phyloP scores from a whole-genome alignment of 495 filamentous ascomycete genomes.

The Venustampulla echinocandica region DNA sequence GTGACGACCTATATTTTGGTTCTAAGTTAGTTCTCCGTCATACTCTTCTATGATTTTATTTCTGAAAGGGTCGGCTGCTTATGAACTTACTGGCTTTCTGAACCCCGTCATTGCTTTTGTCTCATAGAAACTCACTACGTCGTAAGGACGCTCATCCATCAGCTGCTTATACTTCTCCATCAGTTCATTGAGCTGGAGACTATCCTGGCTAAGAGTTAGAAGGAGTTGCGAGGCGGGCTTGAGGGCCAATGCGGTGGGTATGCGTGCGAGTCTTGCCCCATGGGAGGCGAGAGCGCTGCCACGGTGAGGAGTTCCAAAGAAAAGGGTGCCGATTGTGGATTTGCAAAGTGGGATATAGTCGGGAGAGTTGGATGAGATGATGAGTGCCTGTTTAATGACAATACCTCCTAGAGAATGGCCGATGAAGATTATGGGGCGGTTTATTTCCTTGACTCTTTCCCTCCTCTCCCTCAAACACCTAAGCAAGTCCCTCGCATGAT shows the following conservation, averaged over 20 bases:
- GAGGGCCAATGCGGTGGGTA: background rate
- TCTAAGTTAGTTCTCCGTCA: no score
- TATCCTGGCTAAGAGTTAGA: background rate
- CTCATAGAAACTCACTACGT: constrained; percentile 15
- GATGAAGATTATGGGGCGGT: constrained; percentile 31
- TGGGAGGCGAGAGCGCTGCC: constrained; percentile 12
- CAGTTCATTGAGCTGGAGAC: background rate
- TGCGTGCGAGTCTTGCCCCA: background rate
- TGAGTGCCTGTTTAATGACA: constrained; percentile 28
- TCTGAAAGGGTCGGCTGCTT: no score
- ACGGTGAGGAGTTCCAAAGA: constrained; percentile 33
- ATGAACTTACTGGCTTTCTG: background rate
- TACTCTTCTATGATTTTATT: no score
- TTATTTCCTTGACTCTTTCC: constrained; percentile 11
- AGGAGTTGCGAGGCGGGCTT: constrained; percentile 7
- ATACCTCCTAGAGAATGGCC: constrained; percentile 31
- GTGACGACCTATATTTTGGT: no score
- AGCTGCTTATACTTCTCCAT: constrained; percentile 1
- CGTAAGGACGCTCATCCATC: background rate
- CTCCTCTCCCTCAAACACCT: constrained; percentile 2
- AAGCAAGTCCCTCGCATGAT: constrained; percentile 12
- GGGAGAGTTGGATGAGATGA: constrained; percentile 13
- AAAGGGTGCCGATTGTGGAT: constrained; percentile 29
- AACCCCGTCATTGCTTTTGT: constrained; percentile 1
- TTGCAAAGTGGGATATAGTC: constrained; percentile 24